Percentiles rank a stretch among this genome's conserved stretches.
Conservation (phyloP, 768 basidiomycete species). For the Hysterangium stoloniferum region DNA sequence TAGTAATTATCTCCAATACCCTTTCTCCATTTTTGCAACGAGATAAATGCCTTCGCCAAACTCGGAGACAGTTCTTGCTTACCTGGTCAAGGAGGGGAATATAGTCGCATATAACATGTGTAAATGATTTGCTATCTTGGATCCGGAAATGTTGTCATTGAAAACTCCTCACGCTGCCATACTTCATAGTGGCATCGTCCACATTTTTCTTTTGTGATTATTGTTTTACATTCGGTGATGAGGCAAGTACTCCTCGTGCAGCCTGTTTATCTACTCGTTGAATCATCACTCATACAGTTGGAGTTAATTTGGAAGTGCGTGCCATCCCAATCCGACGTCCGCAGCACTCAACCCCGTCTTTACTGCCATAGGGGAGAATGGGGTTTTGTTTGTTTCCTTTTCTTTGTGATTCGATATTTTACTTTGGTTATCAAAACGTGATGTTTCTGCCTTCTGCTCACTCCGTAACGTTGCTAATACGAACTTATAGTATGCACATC, state of each 20-base stretch:
- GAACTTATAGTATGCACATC: background rate
- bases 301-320: too few species aligned
- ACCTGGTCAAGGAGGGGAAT: constrained; percentile 82
- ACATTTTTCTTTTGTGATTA: background rate
- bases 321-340: background rate
- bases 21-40: too few species aligned
- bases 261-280: background rate
- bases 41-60: too few species aligned
- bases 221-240: too few species aligned
- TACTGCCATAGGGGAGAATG: background rate
- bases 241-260: background rate
- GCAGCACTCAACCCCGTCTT: background rate
- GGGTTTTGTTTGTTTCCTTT: background rate
- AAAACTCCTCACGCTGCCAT: too few species aligned
- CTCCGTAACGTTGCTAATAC: background rate
- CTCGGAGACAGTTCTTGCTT: too few species aligned
- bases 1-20: too few species aligned
- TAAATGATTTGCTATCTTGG: too few species aligned
- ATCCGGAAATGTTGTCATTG: too few species aligned
- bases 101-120: constrained; percentile 83
- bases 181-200: background rate
- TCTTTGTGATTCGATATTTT: constrained; percentile 7
- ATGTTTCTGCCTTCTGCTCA: background rate
- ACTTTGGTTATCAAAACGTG: constrained; percentile 3
- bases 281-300: too few species aligned